Evolutionary conservation across 1,284 basidiomycete species (phyloP).

Genomic region (Chalciporus sp.): DNA sequence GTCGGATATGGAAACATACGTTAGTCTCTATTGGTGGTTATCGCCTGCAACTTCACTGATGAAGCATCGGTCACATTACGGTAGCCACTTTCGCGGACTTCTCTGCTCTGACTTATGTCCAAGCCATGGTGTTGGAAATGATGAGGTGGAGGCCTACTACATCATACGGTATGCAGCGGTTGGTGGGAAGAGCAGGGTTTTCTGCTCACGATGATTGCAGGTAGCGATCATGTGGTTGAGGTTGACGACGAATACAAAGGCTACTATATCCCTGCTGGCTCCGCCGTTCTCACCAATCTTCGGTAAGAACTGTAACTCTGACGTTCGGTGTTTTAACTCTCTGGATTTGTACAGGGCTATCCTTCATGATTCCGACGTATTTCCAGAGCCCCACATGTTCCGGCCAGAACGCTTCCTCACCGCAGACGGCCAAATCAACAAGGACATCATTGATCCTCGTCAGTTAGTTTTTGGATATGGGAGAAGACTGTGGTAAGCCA

Average conservation of each 20-base stretch:
- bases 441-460: conserved; percentile 6
- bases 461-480: conserved; percentile 10
- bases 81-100: conserved; percentile 7
- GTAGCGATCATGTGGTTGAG: conserved; percentile 7
- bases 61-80: neutral
- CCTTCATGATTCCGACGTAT: conserved; percentile 5
- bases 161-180: neutral
- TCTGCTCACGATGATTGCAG: neutral
- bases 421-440: conserved; percentile 8
- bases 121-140: conserved; percentile 9
- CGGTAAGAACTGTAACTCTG: neutral
- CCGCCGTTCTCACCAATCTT: conserved; percentile 5
- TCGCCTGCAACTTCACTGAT: neutral
- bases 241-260: conserved; percentile 7
- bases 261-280: conserved; percentile 1
- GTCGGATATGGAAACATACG: conserved; percentile 7
- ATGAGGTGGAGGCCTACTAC: conserved; percentile 10
- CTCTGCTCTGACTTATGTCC: conserved; percentile 5
- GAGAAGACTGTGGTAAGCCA: conserved; percentile 6
- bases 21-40: neutral
- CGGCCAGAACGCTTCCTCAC: conserved; percentile 11
- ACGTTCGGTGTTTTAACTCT: too few species aligned
- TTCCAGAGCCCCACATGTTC: conserved; percentile 7
- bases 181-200: too few species aligned
- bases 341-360: neutral